Conservation (phyloP, 2,329 filamentous ascomycete species). For the Colletotrichum acutatum region DNA sequence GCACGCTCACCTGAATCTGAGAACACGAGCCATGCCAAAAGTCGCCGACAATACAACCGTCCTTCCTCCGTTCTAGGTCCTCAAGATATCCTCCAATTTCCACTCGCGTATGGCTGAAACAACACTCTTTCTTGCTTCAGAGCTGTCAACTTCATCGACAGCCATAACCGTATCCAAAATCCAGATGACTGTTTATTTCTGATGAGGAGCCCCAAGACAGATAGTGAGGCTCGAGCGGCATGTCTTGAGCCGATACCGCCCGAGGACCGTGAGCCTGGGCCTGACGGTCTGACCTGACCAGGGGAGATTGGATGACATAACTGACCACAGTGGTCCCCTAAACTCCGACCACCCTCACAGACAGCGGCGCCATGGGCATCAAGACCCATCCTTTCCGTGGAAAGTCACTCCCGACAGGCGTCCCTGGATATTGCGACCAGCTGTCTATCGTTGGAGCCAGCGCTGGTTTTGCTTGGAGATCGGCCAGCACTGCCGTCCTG, state of each 20-base stretch:
- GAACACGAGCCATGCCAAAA: constrained; percentile 35
- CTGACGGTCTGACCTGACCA: neutral
- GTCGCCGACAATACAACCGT: constrained; percentile 16
- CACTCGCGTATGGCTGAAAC: constrained; percentile 31
- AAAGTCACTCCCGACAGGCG: neutral
- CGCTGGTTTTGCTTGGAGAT: neutral
- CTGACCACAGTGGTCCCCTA: neutral
- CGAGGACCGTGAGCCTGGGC: neutral
- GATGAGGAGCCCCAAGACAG: neutral
- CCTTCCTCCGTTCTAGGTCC: neutral
- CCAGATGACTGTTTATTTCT: neutral
- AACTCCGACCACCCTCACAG: constrained; percentile 2
- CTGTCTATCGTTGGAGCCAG: neutral
- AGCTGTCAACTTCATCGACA: neutral
- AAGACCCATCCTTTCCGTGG: neutral
- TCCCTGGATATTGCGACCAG: neutral
- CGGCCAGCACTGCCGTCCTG: neutral
- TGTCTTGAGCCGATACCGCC: neutral
- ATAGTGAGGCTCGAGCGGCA: constrained; percentile 17
- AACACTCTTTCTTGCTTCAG: neutral
- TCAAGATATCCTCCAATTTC: constrained; percentile 27
- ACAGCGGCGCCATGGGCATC: constrained; percentile 7
- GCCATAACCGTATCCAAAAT: neutral
- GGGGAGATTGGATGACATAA: constrained; percentile 1
- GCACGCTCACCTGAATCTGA: constrained; percentile 39